A percentile compares a stretch with the other conserved stretches of the same genome.
Conservation (phyloP, 805 yeast genomes). For the Yamadazyma scolyti region DNA sequence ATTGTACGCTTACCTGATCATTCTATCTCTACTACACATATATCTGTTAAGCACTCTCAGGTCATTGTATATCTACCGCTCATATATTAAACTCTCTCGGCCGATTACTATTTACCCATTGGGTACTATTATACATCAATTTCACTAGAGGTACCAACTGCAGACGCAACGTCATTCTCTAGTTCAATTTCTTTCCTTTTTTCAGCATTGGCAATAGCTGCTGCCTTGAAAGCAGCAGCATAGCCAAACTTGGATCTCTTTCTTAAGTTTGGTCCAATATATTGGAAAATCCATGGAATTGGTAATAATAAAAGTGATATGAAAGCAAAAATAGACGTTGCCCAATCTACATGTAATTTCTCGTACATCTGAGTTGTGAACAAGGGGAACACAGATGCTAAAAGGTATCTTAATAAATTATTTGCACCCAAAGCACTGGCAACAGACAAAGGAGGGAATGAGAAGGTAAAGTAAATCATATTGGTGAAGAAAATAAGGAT, state of each 20-base stretch:
- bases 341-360: constrained; percentile 74
- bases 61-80: no score
- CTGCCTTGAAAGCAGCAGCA: constrained; percentile 35
- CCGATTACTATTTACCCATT: no score
- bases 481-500: constrained; percentile 68
- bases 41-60: no score
- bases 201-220: constrained; percentile 2
- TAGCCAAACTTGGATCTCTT: constrained; percentile 55
- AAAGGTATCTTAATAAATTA: constrained; percentile 67
- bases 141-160: background rate
- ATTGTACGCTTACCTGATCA: no score
- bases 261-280: constrained; percentile 58
- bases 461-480: constrained; percentile 62
- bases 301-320: constrained; percentile 69
- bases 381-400: constrained; percentile 79
- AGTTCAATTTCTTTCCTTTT: constrained; percentile 1
- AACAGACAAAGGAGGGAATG: constrained; percentile 70
- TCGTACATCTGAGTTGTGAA: constrained; percentile 83
- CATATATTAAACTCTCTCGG: no score
- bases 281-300: constrained; percentile 66
- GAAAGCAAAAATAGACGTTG: constrained; percentile 62
- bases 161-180: constrained; percentile 2
- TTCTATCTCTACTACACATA: no score
- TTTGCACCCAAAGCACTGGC: constrained; percentile 93
- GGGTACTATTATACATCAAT: no score